Evolutionary conservation across 2,329 filamentous ascomycete genomes (phyloP).

Genomic region (Ophiostoma tasmaniense): DNA sequence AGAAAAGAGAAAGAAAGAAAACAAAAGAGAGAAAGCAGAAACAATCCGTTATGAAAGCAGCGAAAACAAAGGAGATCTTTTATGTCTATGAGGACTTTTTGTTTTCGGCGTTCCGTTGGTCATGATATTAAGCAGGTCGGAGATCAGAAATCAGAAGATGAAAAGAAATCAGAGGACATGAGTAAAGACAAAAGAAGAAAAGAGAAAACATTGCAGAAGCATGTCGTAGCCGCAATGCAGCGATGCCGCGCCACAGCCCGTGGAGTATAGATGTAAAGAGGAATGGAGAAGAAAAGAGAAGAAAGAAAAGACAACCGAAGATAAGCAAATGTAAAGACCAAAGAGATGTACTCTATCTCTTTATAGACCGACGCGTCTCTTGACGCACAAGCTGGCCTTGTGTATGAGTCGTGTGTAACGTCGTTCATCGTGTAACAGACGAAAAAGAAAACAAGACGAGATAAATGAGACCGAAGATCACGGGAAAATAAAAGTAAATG

Average conservation of each 20-base stretch:
- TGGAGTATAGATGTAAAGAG: constrained; percentile 5
- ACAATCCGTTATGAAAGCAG: not conserved
- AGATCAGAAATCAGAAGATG: not conserved
- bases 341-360: constrained; percentile 3
- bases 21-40: not conserved
- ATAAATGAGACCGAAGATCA: not conserved
- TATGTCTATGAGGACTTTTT: constrained; percentile 4
- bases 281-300: not conserved
- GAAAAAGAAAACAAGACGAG: not conserved
- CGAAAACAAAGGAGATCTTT: constrained; percentile 2
- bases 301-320: not conserved
- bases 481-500: not conserved
- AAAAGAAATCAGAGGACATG: not conserved
- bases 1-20: not conserved
- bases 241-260: not conserved
- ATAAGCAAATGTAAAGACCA: not conserved
- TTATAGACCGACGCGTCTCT: constrained; percentile 1
- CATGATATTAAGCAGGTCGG: not conserved
- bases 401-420: constrained; percentile 3
- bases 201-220: not conserved
- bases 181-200: too few relatives aligned
- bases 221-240: not conserved
- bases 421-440: constrained; percentile 15
- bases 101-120: not conserved
- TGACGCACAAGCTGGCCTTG: not conserved